Percentiles rank a stretch among this genome's conserved stretches.
phyloP scores from a whole-genome alignment of 2,329 filamentous ascomycete species.

The Claviceps sp. region DNA sequence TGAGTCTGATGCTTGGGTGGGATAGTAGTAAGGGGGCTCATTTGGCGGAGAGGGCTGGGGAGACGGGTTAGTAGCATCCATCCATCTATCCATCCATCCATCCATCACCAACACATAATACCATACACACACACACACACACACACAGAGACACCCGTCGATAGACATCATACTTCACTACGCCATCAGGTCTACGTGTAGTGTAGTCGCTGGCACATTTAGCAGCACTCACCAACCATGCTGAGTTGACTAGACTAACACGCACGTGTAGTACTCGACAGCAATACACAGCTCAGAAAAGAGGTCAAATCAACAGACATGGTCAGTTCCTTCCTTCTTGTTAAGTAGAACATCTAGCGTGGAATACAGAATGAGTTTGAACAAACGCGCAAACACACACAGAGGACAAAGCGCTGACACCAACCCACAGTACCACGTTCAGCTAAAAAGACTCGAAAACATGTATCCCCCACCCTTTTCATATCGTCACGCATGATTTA shows the following conservation, averaged over 20 bases:
- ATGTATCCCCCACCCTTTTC: background rate
- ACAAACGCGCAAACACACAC: no score
- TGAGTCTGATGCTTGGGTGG: slow-evolving; percentile 24
- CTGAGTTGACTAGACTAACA: slow-evolving; percentile 1
- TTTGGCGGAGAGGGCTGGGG: slow-evolving; percentile 18
- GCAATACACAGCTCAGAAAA: slow-evolving; percentile 20
- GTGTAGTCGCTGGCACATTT: no score
- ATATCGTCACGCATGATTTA: background rate
- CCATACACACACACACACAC: no score
- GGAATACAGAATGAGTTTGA: no score
- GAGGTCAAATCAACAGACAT: slow-evolving; percentile 18
- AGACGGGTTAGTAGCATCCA: slow-evolving; percentile 14
- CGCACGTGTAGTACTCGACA: slow-evolving; percentile 18
- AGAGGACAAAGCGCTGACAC: background rate
- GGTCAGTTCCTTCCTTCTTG: slow-evolving; percentile 12
- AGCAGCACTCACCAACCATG: background rate
- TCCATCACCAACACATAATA: background rate
- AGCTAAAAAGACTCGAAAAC: slow-evolving; percentile 3
- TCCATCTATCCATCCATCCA: background rate
- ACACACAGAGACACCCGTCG: no score
- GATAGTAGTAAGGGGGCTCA: slow-evolving; percentile 26
- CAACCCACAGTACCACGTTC: slow-evolving; percentile 5
- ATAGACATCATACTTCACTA: no score
- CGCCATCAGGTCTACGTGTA: no score
- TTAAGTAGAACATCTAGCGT: no score